phyloP scores from a whole-genome alignment of 305 asterid genomes.

The Petunia hybrid region DNA sequence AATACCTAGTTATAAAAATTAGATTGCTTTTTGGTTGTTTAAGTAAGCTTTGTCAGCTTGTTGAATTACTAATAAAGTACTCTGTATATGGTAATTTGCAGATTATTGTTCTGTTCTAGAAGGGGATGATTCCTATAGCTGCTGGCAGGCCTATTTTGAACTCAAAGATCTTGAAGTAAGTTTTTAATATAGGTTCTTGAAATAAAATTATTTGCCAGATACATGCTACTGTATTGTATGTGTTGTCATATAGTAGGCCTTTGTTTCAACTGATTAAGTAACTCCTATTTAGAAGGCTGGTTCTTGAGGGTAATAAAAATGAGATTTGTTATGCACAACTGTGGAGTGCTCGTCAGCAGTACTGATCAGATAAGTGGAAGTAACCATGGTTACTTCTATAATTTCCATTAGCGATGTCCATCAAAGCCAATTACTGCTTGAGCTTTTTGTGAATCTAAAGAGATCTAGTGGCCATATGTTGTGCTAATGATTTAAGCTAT shows the following conservation, averaged over 20 bases:
- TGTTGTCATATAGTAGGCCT: not conserved
- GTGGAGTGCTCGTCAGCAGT: not conserved
- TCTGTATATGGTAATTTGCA: slow-evolving; percentile 39
- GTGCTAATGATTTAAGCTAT: not conserved
- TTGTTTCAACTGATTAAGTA: not conserved
- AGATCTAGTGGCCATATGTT: not conserved
- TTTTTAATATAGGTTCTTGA: not conserved
- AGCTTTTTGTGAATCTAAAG: not conserved
- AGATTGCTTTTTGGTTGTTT: not conserved
- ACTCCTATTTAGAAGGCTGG: not conserved
- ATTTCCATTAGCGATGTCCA: not conserved
- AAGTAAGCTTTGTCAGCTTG: not conserved
- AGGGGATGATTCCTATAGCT: slow-evolving; percentile 80
- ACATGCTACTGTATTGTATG: not conserved
- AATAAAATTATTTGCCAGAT: not conserved
- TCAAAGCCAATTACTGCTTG: not conserved
- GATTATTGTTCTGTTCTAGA: slow-evolving; percentile 88
- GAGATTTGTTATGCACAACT: not conserved
- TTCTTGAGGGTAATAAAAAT: not conserved
- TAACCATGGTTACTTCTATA: not conserved
- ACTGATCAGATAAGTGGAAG: not conserved
- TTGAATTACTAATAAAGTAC: not conserved
- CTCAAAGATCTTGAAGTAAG: slow-evolving; percentile 94
- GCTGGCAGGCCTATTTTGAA: slow-evolving; percentile 96
- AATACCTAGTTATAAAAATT: no score